Evolutionary conservation across 2,329 filamentous ascomycete genomes (phyloP).

Genomic region (Fusarium sp.): DNA sequence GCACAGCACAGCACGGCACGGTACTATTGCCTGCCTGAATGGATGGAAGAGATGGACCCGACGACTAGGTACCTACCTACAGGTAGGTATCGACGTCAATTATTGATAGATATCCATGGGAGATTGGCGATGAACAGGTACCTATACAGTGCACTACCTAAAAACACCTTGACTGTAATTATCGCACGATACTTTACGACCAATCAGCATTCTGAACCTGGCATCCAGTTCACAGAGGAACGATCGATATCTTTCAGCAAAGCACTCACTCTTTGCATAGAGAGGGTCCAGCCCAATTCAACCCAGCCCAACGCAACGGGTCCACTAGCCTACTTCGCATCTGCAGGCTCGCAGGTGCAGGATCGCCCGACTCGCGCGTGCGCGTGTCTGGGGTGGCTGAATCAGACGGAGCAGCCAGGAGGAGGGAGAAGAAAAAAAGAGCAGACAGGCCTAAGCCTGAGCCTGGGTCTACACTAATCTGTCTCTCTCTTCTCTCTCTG

Average conservation of each 20-base stretch:
- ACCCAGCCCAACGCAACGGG: conserved; percentile 34
- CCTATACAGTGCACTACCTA: not conserved
- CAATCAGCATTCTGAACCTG: conserved; percentile 22
- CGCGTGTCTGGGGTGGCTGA: conserved; percentile 43
- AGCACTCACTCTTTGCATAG: not conserved
- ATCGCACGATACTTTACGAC: conserved; percentile 11
- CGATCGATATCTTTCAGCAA: conserved; percentile 1
- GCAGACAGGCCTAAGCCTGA: not conserved
- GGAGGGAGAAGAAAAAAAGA: conserved; percentile 18
- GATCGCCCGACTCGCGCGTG: conserved; percentile 38
- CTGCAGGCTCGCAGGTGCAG: conserved; percentile 30
- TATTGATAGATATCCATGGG: not conserved
- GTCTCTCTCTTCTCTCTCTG: not conserved
- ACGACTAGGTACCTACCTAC: not conserved
- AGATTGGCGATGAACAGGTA: conserved; percentile 8
- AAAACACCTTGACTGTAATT: not conserved
- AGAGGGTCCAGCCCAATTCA: conserved; percentile 25
- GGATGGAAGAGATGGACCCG: not conserved
- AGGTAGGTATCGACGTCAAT: not conserved
- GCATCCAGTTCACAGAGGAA: conserved; percentile 14
- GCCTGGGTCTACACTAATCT: not conserved
- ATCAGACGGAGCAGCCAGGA: conserved; percentile 36
- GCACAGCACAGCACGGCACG: not conserved
- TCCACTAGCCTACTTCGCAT: conserved; percentile 31
- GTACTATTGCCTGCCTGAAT: not conserved